Evolutionary conservation across 164 flowering plant genomes (phyloP), one percentile per base, ranked within the genome.

Genomic region (Echeveria elegans): DNA sequence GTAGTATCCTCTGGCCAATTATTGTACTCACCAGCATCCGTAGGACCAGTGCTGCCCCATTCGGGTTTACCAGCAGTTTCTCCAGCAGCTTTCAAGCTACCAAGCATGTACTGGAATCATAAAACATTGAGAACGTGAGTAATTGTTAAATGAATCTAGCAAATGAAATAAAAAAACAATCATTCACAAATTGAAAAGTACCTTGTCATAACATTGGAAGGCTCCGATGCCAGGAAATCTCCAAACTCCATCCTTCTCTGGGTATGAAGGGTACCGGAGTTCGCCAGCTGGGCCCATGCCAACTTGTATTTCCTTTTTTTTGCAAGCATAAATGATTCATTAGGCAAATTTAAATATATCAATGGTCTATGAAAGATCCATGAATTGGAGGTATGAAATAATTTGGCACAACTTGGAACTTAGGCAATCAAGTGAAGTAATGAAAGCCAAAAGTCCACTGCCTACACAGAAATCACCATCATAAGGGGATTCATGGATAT

Each of bases 211-310:
- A 71, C 98, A 93, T 59, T 93, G 98, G 74, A 90, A 93, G 56
- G 98, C 98, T 69, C 98, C 98, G 36, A 90, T 88, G 65, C 98
- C 98, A 0, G 98, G 98, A 70, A 93, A 93, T 59, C 58, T 88
- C 98, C 98, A 93, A 41, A 85, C 85, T 64, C 98, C 98, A 66
- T 88, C 76, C 69, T 77, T 79, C 80, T 90, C 98, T 1, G 98
- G 97, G 66, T 93, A 93, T 15, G 98, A 93, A 30, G 98, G 97
- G 71, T 90, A 93, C 4, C 98, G 84, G 10, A 93, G 91, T 79
- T 93, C 98, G 8, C 98, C 98, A 4, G 94, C 96, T 31, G 98
- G 98, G 43, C 98, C 98, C 97, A 90, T 93, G 31, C 98, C 98
- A 23, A 93, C 96, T 86, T 93, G 98, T 50, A 93, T 90, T 85